phyloP scores from a whole-genome alignment of 306 rosid species.

The peach (Prunus persica) region Prunus_persica_NCBIv2 NC_034012.1:25204001-25204500 shows the following conservation, averaged over 20 bases:
- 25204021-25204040: constrained; percentile 45
- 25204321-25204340: constrained; percentile 29
- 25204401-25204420: constrained; percentile 80
- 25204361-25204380: constrained; percentile 64
- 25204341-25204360: constrained; percentile 85
- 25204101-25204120: constrained; percentile 91
- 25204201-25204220: constrained; percentile 86
- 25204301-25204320: neutral
- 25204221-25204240: constrained; percentile 23
- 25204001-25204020: constrained; percentile 46
- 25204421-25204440: constrained; percentile 68
- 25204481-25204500: neutral
- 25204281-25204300: neutral
- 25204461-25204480: neutral
- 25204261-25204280: neutral
- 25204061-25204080: constrained; percentile 75
- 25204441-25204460: neutral
- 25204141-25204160: constrained; percentile 51
- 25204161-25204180: constrained; percentile 60
- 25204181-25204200: constrained; percentile 85
- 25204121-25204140: constrained; percentile 62
- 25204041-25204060: constrained; percentile 72
- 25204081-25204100: constrained; percentile 90
- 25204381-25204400: constrained; percentile 50
- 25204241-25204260: neutral